Conservation (phyloP, 768 basidiomycete genomes). For the Lactarius psammicola region DNA sequence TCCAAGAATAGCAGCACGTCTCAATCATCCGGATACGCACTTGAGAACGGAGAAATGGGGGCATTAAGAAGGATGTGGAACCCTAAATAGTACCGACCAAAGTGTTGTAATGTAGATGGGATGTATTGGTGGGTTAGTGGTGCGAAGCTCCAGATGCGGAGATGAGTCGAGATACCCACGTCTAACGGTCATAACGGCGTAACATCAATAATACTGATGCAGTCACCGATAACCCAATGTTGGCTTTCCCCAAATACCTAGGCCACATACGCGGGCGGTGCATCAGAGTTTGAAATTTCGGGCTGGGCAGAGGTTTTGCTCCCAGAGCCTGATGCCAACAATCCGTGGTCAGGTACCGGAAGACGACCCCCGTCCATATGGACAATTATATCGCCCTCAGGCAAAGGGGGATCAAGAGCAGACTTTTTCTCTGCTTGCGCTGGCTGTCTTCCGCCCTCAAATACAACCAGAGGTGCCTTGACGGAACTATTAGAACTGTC, state of each 20-base stretch:
- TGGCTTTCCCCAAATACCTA: conserved; percentile 1
- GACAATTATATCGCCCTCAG: not conserved
- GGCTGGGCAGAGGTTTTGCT: not conserved
- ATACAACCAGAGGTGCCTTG: not conserved
- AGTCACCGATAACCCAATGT: not conserved
- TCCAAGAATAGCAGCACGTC: not conserved
- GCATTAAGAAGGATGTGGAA: not conserved
- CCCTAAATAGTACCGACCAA: not conserved
- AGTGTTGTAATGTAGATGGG: not conserved
- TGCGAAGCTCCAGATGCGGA: not conserved
- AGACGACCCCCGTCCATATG: conserved; percentile 13
- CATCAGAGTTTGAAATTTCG: not conserved
- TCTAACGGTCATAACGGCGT: not conserved
- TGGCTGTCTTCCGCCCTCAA: not conserved
- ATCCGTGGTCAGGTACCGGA: not conserved
- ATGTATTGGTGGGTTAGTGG: not conserved
- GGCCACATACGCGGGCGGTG: conserved; percentile 22
- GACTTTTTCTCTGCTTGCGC: conserved; percentile 10
- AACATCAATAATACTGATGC: not conserved
- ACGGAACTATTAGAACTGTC: not conserved
- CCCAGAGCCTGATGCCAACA: not conserved
- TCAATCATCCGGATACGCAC: not conserved
- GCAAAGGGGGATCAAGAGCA: not conserved
- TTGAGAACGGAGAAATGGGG: not conserved
- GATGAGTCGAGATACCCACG: not conserved